These are phyloP conservation scores for Mariannaea sp. DNA, from an alignment of 2,329 filamentous ascomycete species.

Conservation along the genomic window DNA sequence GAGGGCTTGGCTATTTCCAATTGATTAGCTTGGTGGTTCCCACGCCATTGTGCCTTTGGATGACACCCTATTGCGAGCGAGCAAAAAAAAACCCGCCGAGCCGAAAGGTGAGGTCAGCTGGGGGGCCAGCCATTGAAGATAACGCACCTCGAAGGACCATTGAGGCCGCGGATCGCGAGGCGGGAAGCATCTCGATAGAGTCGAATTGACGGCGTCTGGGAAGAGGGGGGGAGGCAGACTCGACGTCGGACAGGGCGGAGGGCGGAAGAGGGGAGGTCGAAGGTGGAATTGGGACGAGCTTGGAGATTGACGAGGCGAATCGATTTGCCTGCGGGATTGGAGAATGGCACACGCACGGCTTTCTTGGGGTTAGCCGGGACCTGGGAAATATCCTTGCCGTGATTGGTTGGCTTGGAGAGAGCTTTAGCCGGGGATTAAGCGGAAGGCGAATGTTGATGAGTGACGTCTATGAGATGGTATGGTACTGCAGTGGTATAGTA, in stretches of 20 bases:
- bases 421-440: conserved; percentile 10
- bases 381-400: conserved; percentile 15
- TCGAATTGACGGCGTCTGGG: conserved; percentile 19
- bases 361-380: conserved; percentile 5
- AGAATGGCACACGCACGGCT: conserved; percentile 8
- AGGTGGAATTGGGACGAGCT: conserved; percentile 22
- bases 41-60: background rate
- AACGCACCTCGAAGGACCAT: conserved; percentile 58
- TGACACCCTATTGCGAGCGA: conserved; percentile 7
- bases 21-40: background rate
- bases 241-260: conserved; percentile 24
- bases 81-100: conserved; percentile 31
- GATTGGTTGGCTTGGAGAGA: conserved; percentile 1
- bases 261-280: conserved; percentile 24
- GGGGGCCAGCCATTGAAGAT: conserved; percentile 5
- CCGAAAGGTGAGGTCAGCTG: conserved; percentile 1
- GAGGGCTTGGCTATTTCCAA: conserved; percentile 66
- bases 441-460: background rate
- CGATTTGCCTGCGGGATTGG: conserved; percentile 37
- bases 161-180: conserved; percentile 56
- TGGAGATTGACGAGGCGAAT: conserved; percentile 35
- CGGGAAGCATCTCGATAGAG: conserved; percentile 50
- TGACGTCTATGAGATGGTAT: background rate
- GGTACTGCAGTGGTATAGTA: too few relatives aligned
- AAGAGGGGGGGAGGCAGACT: conserved; percentile 26